These are phyloP conservation scores for Solanum lignicaule DNA, from an alignment of 257 asterid species.

Conservation along the genomic window DNA sequence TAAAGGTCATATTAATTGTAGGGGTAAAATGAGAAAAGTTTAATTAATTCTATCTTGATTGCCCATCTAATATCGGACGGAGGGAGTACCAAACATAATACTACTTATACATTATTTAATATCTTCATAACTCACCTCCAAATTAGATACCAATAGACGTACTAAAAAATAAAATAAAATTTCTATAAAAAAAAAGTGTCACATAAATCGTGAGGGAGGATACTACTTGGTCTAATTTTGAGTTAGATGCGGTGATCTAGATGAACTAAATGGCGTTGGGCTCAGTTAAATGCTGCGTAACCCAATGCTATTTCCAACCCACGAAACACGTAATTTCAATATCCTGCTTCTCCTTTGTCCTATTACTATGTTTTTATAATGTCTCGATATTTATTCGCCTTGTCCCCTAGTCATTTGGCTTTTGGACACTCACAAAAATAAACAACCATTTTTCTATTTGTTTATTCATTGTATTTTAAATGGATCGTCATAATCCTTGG, in stretches of 20 bases:
- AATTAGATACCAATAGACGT: too few relatives aligned
- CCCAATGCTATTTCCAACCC: conserved; percentile 8
- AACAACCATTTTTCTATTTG: neutral
- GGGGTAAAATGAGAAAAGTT: too few relatives aligned
- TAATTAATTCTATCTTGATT: too few relatives aligned
- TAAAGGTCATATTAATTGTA: too few relatives aligned
- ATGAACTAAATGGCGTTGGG: neutral
- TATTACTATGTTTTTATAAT: neutral
- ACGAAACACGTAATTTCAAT: conserved; percentile 4
- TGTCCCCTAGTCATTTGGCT: neutral
- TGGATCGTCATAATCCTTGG: neutral
- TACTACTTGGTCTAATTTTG: neutral
- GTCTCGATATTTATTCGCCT: neutral
- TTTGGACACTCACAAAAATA: neutral
- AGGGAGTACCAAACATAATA: too few relatives aligned
- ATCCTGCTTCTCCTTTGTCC: neutral
- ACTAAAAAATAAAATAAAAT: too few relatives aligned
- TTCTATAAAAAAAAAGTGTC: too few relatives aligned
- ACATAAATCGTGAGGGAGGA: too few relatives aligned
- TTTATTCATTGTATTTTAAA: neutral
- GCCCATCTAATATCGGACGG: too few relatives aligned
- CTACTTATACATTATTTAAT: too few relatives aligned
- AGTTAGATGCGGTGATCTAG: neutral
- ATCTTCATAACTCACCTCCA: too few relatives aligned
- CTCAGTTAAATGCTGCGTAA: neutral